Percentiles rank a stretch among this genome's conserved stretches.
Evolutionary conservation across 177 flowering plant genomes (phyloP).

Genomic region (Tripterygium wilfordii): DNA sequence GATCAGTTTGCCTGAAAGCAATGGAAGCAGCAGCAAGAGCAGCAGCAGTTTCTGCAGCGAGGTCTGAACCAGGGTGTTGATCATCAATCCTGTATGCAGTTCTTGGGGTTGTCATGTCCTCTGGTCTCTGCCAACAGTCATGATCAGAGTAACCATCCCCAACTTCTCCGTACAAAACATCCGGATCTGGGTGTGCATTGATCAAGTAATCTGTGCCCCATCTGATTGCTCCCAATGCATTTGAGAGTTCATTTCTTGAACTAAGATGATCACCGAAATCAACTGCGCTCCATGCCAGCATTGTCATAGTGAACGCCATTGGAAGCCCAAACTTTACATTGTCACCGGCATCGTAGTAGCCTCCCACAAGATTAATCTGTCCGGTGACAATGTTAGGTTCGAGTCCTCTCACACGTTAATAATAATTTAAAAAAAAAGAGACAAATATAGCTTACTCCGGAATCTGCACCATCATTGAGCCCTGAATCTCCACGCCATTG

Average conservation of each 20-base stretch:
- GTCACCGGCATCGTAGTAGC: too few relatives aligned
- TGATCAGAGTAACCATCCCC: conserved; percentile 49
- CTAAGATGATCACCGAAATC: conserved; percentile 18
- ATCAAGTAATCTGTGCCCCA: conserved; percentile 64
- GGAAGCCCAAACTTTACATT: too few relatives aligned
- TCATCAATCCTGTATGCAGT: conserved; percentile 27
- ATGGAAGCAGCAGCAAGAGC: conserved; percentile 53
- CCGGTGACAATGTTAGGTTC: not conserved
- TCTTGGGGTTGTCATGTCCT: conserved; percentile 56
- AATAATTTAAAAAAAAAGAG: not conserved
- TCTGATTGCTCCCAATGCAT: conserved; percentile 33
- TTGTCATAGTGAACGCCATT: conserved; percentile 44
- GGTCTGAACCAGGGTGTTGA: conserved; percentile 46
- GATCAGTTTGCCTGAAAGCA: conserved; percentile 15
- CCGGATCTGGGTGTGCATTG: conserved; percentile 39
- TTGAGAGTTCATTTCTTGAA: conserved; percentile 17
- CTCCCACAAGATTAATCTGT: conserved; percentile 51
- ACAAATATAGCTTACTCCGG: conserved; percentile 10
- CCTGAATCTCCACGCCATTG: conserved; percentile 51
- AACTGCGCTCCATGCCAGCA: conserved; percentile 43
- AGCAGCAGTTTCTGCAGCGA: conserved; percentile 51
- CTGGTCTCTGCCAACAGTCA: conserved; percentile 51
- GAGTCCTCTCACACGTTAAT: not conserved
- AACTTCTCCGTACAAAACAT: conserved; percentile 41
- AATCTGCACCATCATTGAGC: conserved; percentile 30